phyloP scores from a whole-genome alignment of 2,329 filamentous ascomycete genomes.

The Polychaeton citri region DNA sequence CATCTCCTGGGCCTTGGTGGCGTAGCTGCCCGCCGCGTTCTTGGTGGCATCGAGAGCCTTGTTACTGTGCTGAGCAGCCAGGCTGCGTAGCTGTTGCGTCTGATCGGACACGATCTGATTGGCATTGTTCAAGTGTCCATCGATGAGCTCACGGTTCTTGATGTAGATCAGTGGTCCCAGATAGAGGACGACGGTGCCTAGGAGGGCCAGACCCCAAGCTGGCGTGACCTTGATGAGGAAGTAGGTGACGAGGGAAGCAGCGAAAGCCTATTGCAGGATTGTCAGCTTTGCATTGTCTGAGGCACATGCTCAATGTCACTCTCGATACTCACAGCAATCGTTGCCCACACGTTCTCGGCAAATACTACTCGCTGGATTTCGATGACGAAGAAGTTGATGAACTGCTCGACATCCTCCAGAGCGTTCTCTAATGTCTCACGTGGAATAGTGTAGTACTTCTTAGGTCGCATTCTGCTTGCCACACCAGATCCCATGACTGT shows the following conservation, averaged over 20 bases:
- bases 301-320: background rate
- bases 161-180: slow-evolving; percentile 50
- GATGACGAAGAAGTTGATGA: slow-evolving; percentile 56
- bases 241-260: slow-evolving; percentile 45
- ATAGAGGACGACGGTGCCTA: slow-evolving; percentile 43
- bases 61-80: slow-evolving; percentile 46
- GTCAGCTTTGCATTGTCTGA: background rate
- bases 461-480: slow-evolving; percentile 47
- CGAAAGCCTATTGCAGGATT: slow-evolving; percentile 47
- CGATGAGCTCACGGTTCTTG: slow-evolving; percentile 51
- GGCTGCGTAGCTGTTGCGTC: slow-evolving; percentile 44
- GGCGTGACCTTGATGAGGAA: slow-evolving; percentile 53
- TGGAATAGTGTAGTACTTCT: slow-evolving; percentile 52
- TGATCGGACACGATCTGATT: slow-evolving; percentile 43
- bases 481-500: slow-evolving; percentile 44
- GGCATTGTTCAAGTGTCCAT: slow-evolving; percentile 43
- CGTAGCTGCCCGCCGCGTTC: slow-evolving; percentile 47
- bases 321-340: slow-evolving; percentile 41
- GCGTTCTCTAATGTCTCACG: slow-evolving; percentile 49
- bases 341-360: slow-evolving; percentile 50
- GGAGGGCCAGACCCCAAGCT: slow-evolving; percentile 49
- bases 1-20: slow-evolving; percentile 45
- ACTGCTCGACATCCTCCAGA: slow-evolving; percentile 49
- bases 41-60: slow-evolving; percentile 45
- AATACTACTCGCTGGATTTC: slow-evolving; percentile 55